Evolutionary conservation across 176 grass and related monocot genomes (phyloP).

Genomic region (Triticum urartu): DNA sequence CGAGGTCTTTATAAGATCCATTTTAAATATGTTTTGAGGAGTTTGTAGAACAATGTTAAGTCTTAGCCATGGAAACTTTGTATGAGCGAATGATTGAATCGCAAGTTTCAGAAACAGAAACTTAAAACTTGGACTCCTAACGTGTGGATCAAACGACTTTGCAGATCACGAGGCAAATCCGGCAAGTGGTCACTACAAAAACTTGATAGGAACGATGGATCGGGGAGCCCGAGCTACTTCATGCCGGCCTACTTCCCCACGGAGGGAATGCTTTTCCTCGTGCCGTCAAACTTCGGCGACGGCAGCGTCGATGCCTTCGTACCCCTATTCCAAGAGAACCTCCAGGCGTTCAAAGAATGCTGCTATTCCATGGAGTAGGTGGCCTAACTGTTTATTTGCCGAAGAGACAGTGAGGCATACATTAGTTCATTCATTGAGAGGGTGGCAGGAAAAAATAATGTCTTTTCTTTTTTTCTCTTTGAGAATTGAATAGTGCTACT

Average conservation of each 20-base stretch:
- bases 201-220: too few relatives aligned
- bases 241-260: constrained; percentile 69
- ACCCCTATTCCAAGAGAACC: constrained; percentile 56
- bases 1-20: too few relatives aligned
- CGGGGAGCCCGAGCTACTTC: constrained; percentile 70
- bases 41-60: too few relatives aligned
- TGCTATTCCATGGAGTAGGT: constrained; percentile 55
- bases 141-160: too few relatives aligned
- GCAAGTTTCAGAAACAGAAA: too few relatives aligned
- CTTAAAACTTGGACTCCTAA: too few relatives aligned
- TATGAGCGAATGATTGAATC: too few relatives aligned
- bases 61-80: too few relatives aligned
- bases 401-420: background rate
- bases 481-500: background rate
- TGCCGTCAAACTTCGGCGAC: constrained; percentile 61
- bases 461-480: background rate
- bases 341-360: constrained; percentile 58
- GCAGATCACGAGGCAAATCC: too few relatives aligned
- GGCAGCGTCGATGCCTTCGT: constrained; percentile 76
- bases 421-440: background rate
- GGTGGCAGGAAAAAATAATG: background rate
- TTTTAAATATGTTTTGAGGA: too few relatives aligned
- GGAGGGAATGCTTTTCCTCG: constrained; percentile 65
- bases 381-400: background rate
- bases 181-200: too few relatives aligned